Base-by-base conservation (phyloP, 2,329 filamentous ascomycete genomes). In the Sclerotinia sclerotiorum region DNA sequence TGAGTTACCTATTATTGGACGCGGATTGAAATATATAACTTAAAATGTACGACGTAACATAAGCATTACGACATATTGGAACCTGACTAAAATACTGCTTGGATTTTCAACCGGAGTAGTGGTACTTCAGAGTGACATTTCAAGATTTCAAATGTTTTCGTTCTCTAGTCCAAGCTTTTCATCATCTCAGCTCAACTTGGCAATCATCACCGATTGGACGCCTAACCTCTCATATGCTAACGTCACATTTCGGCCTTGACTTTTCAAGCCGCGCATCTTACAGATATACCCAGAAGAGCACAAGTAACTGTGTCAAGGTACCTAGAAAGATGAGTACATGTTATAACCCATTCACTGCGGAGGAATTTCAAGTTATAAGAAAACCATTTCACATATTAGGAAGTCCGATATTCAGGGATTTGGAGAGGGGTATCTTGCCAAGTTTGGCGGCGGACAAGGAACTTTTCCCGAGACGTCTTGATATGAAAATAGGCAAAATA, bases 161-260 rank as follows among this genome's bases (percentile, higher is more conserved):
- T 24, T 39, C 46, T 27, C 24, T n/a, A 21, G 15, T 46, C 46
- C n/a, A 39, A 62, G 29, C 42, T 61, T 55, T 15, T 32, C 24
- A 1, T 56, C 2, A 32, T 56, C 49, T 62, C 60, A 62, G 60
- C 60, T 62, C 17, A 62, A 62, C 60, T 62, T 62, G 46, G 46
- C 46, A 51, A 62, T 51, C 7, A 62, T n/a, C 46, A 35, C 60
- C 29, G 46, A 51, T 62, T 62, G 60, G 46, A 62, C n/a, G 32
- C 46, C 15, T 21, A 19, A n/a, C n/a, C 32, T 39, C 29, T 51
- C n/a, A 58, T 1, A 44, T 58, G 35, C 21, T 58, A 35, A 24
- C n/a, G 42, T 27, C 35, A 15, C 35, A 44, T 62, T 49, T 13
- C 32, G 44, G n/a, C 10, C 46, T 62, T 62, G 60, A 39, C 39